phyloP scores from a whole-genome alignment of 2,329 filamentous ascomycete species.

The Colletotrichum sp. region DNA sequence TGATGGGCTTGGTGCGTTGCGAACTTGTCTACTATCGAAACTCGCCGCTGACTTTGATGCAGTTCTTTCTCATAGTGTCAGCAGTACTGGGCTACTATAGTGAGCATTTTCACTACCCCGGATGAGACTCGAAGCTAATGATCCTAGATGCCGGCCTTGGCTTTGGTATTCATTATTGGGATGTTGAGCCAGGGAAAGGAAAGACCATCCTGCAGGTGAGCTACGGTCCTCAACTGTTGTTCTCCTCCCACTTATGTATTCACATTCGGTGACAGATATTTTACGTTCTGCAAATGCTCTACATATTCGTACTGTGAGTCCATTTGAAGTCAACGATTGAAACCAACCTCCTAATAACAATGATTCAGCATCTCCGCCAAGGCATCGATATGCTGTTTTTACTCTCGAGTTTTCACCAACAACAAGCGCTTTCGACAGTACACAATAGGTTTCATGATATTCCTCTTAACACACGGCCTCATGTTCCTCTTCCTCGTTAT shows the following conservation, averaged over 20 bases:
- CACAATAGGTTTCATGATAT: not conserved
- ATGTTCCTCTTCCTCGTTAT: conserved; percentile 22
- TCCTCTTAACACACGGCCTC: conserved; percentile 18
- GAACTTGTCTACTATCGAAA: not conserved
- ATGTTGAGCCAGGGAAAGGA: conserved; percentile 18
- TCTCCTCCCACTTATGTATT: accelerated
- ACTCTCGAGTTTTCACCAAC: conserved; percentile 23
- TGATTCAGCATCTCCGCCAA: conserved; percentile 21
- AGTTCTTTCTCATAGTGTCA: not conserved
- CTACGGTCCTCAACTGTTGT: accelerated
- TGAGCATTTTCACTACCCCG: not conserved
- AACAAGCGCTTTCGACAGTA: not conserved
- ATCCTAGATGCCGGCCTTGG: conserved; percentile 7
- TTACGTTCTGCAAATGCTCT: conserved; percentile 26
- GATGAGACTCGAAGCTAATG: not conserved
- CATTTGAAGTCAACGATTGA: accelerated
- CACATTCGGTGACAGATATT: conserved; percentile 7
- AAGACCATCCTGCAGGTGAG: conserved; percentile 9
- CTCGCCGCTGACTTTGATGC: accelerated
- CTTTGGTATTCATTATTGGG: conserved; percentile 27
- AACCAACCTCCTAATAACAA: not conserved
- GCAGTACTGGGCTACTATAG: not conserved
- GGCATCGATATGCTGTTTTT: conserved; percentile 27
- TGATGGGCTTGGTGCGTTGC: not conserved
- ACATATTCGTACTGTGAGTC: conserved; percentile 22